Evolutionary conservation across 805 yeast species (phyloP), one percentile per base, ranked within the genome.

Genomic region (Candida takata): DNA sequence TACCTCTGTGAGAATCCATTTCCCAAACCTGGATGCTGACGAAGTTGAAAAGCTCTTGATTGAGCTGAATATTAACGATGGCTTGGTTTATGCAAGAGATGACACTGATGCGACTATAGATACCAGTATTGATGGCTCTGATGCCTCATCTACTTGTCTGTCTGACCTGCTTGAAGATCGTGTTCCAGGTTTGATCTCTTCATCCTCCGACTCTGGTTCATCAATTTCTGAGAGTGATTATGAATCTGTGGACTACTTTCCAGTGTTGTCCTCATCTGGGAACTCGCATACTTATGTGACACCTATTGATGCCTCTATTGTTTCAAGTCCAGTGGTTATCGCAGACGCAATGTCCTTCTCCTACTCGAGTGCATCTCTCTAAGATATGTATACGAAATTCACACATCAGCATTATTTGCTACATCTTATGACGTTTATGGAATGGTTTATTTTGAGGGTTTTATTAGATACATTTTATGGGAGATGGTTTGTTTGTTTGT

Each of bases 21-120:
- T 85, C 60, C 86, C 90, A 24, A 83, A 81, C 52, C 69, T 81
- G 40, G 85, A 81, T 41, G 58, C 67, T 6, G 61, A 55, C 6
- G 75, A 75, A 45, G 72, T 83, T 47, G 80, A 78, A 47, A 41
- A 44, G 15, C 57, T 83, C 40, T 57, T 82, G 40, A 52, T 65
- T 27, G 92, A 82, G 29, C 64, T 73, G 41, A 81, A 74, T 17
- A 72, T 83, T 6, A 54, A 70, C 2, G 65, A 70, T 9, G 88
- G 87, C 3, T 57, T 67, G 17, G 75, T 81, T 14, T 56, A 59
- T 43, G 62, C 67, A n/a, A 59, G 49, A 28, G 48, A 44, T 8
- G 49, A 42, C 1, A 13, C 32, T 16, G 30, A 34, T 4, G 45
- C 15, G 3, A 29, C 33, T 25, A 27, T 28, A 11, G 42, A 30